These are phyloP conservation scores for Kodamaea anthophila DNA, from an alignment of 1,139 yeast species.

Conservation along the genomic window DNA sequence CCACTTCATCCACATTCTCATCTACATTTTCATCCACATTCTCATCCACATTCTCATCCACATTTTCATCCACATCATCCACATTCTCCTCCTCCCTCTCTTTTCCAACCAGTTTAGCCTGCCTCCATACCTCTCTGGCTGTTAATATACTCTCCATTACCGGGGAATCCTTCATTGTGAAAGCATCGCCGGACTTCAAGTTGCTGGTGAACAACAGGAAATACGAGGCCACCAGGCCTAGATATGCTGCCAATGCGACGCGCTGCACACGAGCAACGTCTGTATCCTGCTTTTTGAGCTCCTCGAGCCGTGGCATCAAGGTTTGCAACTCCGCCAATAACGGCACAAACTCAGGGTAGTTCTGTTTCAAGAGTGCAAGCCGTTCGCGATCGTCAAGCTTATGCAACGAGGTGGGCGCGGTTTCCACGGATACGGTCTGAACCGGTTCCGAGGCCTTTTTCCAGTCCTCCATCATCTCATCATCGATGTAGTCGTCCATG, in stretches of 20 bases:
- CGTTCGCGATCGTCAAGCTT: constrained; percentile 39
- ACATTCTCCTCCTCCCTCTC: constrained; percentile 2
- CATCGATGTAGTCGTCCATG: constrained; percentile 80
- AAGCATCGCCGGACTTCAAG: constrained; percentile 48
- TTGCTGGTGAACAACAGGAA: constrained; percentile 64
- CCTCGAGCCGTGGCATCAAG: constrained; percentile 38
- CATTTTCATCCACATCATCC: constrained; percentile 6
- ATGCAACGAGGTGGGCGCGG: constrained; percentile 23
- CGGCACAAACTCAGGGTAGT: constrained; percentile 82
- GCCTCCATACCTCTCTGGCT: constrained; percentile 87
- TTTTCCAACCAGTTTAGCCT: constrained; percentile 47
- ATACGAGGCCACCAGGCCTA: constrained; percentile 69
- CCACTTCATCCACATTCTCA: constrained; percentile 17
- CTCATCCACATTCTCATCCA: constrained; percentile 6
- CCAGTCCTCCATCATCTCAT: constrained; percentile 76
- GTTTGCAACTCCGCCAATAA: constrained; percentile 57
- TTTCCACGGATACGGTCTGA: constrained; percentile 16
- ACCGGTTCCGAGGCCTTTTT: constrained; percentile 32
- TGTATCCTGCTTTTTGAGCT: constrained; percentile 17
- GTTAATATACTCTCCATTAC: constrained; percentile 82
- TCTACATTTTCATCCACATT: constrained; percentile 12
- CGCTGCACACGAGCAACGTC: constrained; percentile 45
- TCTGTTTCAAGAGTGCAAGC: constrained; percentile 43
- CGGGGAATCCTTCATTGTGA: constrained; percentile 73
- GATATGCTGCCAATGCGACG: constrained; percentile 69